Evolutionary conservation across 1,284 basidiomycete species (phyloP).

Genomic region (Sphaerobolus stellatus): DNA sequence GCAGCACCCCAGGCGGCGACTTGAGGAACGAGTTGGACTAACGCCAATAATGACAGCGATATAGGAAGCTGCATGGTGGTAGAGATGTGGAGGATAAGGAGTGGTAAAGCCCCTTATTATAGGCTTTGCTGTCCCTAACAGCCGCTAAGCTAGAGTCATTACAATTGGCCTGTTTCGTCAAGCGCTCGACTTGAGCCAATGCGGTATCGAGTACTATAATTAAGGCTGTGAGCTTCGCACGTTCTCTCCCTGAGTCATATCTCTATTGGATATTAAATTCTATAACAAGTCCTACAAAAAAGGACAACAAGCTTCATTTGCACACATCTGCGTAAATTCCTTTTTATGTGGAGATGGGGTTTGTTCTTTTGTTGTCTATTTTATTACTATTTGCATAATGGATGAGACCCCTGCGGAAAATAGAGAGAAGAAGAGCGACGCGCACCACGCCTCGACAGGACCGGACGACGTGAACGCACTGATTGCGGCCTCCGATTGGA

Average conservation of each 20-base stretch:
- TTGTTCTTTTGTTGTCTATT: too few species aligned
- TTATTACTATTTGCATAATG: too few species aligned
- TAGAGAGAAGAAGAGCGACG: too few species aligned
- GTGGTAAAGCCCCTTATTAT: not conserved
- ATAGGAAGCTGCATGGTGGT: not conserved
- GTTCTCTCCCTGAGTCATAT: not conserved
- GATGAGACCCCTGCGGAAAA: too few species aligned
- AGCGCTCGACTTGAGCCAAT: not conserved
- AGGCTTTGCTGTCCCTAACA: not conserved
- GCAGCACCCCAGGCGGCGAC: constrained; percentile 43
- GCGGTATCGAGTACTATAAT: not conserved
- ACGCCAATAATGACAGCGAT: too few species aligned
- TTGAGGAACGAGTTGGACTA: not conserved
- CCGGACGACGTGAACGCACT: too few species aligned
- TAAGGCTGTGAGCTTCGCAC: not conserved
- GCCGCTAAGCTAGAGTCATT: not conserved
- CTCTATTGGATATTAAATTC: not conserved
- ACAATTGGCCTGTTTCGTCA: not conserved
- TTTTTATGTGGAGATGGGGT: too few species aligned
- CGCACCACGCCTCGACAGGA: too few species aligned
- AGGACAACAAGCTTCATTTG: not conserved
- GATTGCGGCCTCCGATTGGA: too few species aligned
- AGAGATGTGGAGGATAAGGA: not conserved
- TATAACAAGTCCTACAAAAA: not conserved
- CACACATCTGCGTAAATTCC: too few species aligned